Evolutionary conservation across 345 rosid genomes (phyloP).

Genomic region (Eucalyptus regnans): DNA sequence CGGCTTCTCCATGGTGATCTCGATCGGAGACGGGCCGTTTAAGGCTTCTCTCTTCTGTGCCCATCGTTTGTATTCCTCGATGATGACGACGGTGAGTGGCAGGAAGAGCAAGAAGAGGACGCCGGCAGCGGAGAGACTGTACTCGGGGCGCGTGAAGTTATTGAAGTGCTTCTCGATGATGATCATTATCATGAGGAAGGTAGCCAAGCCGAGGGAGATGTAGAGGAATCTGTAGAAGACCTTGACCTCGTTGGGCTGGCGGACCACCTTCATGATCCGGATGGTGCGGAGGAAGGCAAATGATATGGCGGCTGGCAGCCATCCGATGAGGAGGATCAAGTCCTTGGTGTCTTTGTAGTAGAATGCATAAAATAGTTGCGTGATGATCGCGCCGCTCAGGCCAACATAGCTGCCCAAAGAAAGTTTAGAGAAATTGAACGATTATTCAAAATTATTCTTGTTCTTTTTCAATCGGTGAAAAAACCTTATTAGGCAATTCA

Average conservation of each 20-base stretch:
- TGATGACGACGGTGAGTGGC: conserved; percentile 28
- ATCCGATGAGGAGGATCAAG: conserved; percentile 44
- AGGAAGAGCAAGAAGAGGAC: conserved; percentile 42
- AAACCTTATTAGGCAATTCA: background rate
- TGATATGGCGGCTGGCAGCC: conserved; percentile 49
- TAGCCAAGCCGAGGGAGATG: conserved; percentile 46
- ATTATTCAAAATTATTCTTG: background rate
- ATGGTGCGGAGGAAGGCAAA: conserved; percentile 26
- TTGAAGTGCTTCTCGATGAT: conserved; percentile 14
- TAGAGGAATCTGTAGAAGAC: conserved; percentile 44
- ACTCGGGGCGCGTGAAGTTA: conserved; percentile 21
- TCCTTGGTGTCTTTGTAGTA: conserved; percentile 20
- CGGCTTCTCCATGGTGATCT: conserved; percentile 11
- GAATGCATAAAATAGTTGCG: conserved; percentile 35
- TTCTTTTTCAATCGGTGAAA: background rate
- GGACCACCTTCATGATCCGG: conserved; percentile 25
- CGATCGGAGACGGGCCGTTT: conserved; percentile 11
- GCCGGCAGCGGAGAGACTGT: conserved; percentile 23
- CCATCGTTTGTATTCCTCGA: conserved; percentile 40
- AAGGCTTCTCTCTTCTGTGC: conserved; percentile 12
- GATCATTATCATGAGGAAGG: conserved; percentile 40
- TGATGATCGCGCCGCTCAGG: conserved; percentile 34
- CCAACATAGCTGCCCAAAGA: background rate
- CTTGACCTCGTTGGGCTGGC: conserved; percentile 32
- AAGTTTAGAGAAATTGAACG: background rate